These are phyloP conservation scores for Monilinia fructigena DNA, from an alignment of 2,329 filamentous ascomycete genomes.

Conservation along the genomic window DNA sequence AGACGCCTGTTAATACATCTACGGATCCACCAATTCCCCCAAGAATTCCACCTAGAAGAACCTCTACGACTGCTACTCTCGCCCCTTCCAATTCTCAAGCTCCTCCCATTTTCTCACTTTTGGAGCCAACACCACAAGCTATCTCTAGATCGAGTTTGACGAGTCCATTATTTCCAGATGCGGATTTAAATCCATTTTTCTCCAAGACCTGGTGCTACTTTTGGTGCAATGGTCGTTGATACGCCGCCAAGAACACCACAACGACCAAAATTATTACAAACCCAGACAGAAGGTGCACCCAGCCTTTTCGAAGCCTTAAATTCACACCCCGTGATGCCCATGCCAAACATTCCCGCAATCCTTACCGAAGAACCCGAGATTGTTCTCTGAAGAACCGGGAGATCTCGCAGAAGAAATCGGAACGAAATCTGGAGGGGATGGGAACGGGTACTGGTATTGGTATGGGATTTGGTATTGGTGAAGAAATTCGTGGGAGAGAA, in stretches of 20 bases:
- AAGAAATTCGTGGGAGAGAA: constrained; percentile 13
- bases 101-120: constrained; percentile 5
- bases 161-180: constrained; percentile 12
- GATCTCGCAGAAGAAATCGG: neutral
- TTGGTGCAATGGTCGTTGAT: constrained; percentile 14
- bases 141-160: constrained; percentile 1
- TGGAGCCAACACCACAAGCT: constrained; percentile 7
- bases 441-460: constrained; percentile 13
- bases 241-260: constrained; percentile 11
- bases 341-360: constrained; percentile 1
- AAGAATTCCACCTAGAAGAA: constrained; percentile 5
- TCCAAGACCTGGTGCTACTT: constrained; percentile 13
- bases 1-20: neutral
- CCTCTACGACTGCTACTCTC: constrained; percentile 16
- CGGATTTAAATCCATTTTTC: constrained; percentile 15
- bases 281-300: neutral
- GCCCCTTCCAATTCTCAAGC: constrained; percentile 2
- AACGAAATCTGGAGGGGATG: constrained; percentile 14
- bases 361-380: constrained; percentile 3
- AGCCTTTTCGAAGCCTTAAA: constrained; percentile 17
- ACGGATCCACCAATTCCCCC: neutral
- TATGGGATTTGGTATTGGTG: constrained; percentile 17
- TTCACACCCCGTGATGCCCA: constrained; percentile 13
- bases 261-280: neutral
- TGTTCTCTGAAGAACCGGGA: constrained; percentile 4